These are phyloP conservation scores for Xylaria nigripes DNA, from an alignment of 495 filamentous ascomycete species.

Conservation along the genomic window DNA sequence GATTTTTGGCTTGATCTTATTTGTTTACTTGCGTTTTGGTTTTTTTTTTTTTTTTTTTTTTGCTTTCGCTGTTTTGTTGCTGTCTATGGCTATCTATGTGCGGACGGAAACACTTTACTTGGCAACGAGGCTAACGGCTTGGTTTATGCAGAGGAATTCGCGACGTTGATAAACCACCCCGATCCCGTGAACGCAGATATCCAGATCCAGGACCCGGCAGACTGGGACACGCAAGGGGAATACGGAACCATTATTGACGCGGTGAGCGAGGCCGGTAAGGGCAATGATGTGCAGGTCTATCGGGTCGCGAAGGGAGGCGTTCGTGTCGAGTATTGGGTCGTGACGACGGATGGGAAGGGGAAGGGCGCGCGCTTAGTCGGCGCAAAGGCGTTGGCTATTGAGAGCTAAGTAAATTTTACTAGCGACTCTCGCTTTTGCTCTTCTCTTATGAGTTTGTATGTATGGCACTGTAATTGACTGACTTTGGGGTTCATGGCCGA, in stretches of 20 bases:
- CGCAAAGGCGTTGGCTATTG: slow-evolving; percentile 64
- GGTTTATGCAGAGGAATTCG: slow-evolving; percentile 46
- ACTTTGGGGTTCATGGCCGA: too few species aligned
- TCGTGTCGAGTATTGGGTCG: slow-evolving; percentile 68
- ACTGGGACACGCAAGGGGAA: slow-evolving; percentile 55
- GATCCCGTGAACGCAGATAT: slow-evolving; percentile 42
- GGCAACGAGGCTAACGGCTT: neutral
- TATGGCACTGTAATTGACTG: neutral
- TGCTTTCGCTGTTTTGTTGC: slow-evolving; percentile 16
- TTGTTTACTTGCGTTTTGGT: slow-evolving; percentile 1
- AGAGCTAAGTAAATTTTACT: too few species aligned
- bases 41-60: slow-evolving; percentile 11
- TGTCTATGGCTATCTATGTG: neutral
- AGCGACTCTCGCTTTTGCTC: neutral
- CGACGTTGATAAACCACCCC: slow-evolving; percentile 46
- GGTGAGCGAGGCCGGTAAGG: slow-evolving; percentile 46
- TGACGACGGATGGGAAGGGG: slow-evolving; percentile 49
- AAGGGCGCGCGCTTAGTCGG: slow-evolving; percentile 55
- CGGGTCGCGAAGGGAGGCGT: slow-evolving; percentile 51
- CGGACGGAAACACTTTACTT: too few species aligned
- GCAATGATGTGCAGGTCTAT: slow-evolving; percentile 65
- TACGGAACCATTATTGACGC: slow-evolving; percentile 52
- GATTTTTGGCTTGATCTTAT: neutral
- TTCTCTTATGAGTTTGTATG: too few species aligned
- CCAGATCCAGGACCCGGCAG: slow-evolving; percentile 43